A percentile compares a stretch with the other conserved stretches of the same genome.
Evolutionary conservation across 306 rosid species (phyloP).

Genomic region (Dalbergia cochinchinensis): DNA sequence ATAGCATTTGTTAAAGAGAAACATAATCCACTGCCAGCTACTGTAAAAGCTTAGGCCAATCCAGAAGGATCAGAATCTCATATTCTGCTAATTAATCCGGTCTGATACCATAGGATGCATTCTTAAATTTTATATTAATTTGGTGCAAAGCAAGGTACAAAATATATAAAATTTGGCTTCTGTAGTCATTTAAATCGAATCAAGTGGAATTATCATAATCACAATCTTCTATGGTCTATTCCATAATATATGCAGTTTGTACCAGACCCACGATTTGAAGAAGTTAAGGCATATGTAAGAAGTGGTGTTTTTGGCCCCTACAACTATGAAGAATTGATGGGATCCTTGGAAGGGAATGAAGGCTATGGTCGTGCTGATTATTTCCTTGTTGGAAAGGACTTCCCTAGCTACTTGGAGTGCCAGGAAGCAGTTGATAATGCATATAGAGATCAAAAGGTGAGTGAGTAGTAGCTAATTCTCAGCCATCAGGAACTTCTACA

Average conservation of each 20-base stretch:
- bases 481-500: too few relatives aligned
- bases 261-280: conserved; percentile 87
- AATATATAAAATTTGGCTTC: not conserved
- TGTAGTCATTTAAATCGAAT: not conserved
- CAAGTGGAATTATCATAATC: not conserved
- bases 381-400: conserved; percentile 96
- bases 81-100: not conserved
- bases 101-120: not conserved
- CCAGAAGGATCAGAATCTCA: not conserved
- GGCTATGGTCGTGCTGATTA: conserved; percentile 94
- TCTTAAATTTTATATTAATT: not conserved
- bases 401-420: conserved; percentile 89
- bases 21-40: not conserved
- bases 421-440: conserved; percentile 89
- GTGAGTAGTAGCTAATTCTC: conserved; percentile 45
- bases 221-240: conserved; percentile 24
- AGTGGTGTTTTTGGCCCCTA: conserved; percentile 85
- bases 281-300: conserved; percentile 79
- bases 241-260: conserved; percentile 64
- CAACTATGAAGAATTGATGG: conserved; percentile 76
- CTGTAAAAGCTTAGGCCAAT: conserved; percentile 11
- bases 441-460: conserved; percentile 75
- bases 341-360: conserved; percentile 93
- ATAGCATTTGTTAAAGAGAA: conserved; percentile 12
- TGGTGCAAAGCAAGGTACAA: not conserved